Evolutionary conservation across 2,329 filamentous ascomycete genomes (phyloP).

Genomic region (Aspergillus fumigatus): DNA sequence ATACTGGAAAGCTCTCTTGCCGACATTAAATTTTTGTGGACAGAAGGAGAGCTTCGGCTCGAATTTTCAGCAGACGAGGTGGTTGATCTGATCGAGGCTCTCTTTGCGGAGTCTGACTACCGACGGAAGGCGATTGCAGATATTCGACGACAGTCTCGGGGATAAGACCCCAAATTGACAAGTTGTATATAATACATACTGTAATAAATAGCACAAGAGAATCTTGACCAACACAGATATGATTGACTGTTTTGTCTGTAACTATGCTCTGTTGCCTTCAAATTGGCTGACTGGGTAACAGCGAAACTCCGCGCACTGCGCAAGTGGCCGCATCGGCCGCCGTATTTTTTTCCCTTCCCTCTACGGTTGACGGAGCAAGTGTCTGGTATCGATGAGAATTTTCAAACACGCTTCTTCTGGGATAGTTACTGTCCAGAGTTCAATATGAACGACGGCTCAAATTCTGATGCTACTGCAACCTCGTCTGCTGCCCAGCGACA

Average conservation of each 20-base stretch:
- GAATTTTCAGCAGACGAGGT: slow-evolving; percentile 61
- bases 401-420: background rate
- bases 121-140: slow-evolving; percentile 55
- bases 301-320: slow-evolving; percentile 34
- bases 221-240: background rate
- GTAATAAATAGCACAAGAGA: background rate
- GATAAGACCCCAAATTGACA: slow-evolving; percentile 4
- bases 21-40: slow-evolving; percentile 63
- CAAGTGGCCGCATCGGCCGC: slow-evolving; percentile 37
- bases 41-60: slow-evolving; percentile 58
- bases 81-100: slow-evolving; percentile 58
- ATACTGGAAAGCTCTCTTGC: slow-evolving; percentile 60
- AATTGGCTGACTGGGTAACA: slow-evolving; percentile 1
- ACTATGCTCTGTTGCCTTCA: background rate
- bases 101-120: slow-evolving; percentile 61
- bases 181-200: slow-evolving; percentile 1
- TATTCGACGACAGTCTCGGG: slow-evolving; percentile 41
- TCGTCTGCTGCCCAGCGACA: slow-evolving; percentile 37
- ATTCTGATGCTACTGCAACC: slow-evolving; percentile 12
- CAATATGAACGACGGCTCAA: slow-evolving; percentile 25
- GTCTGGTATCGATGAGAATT: background rate
- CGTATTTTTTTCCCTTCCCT: slow-evolving; percentile 37
- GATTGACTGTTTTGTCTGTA: background rate
- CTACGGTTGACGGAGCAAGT: background rate
- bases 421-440: background rate